Conservation (phyloP, 257 asterid species). For the Datura wrightii region DNA sequence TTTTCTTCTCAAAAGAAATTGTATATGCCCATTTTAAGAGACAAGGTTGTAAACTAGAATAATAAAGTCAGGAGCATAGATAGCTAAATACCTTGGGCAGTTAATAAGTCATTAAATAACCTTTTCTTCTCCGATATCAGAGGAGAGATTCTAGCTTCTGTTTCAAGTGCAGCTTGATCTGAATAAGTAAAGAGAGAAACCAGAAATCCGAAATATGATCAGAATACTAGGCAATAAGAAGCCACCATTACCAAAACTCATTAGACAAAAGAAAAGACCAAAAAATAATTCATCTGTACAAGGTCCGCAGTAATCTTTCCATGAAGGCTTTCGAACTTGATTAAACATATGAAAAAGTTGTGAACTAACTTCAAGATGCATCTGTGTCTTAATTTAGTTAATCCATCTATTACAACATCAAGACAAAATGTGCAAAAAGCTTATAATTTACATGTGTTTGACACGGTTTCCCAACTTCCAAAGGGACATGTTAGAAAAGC, state of each 20-base stretch:
- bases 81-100: slow-evolving; percentile 77
- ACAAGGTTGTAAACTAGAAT: not conserved
- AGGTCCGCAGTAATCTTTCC: slow-evolving; percentile 9
- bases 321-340: not conserved
- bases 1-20: slow-evolving; percentile 8
- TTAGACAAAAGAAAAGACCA: not conserved
- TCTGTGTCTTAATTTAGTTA: slow-evolving; percentile 2
- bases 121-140: slow-evolving; percentile 85
- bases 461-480: slow-evolving; percentile 1
- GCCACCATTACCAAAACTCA: slow-evolving; percentile 13
- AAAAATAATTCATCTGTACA: slow-evolving; percentile 2
- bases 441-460: slow-evolving; percentile 11
- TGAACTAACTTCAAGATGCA: slow-evolving; percentile 20
- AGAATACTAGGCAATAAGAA: slow-evolving; percentile 3
- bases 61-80: slow-evolving; percentile 31
- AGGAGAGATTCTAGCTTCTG: slow-evolving; percentile 93
- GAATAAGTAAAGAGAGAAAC: slow-evolving; percentile 31
- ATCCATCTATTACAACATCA: slow-evolving; percentile 13
- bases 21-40: not conserved
- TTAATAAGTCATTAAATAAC: slow-evolving; percentile 84
- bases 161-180: slow-evolving; percentile 94
- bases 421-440: slow-evolving; percentile 22
- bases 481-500: not conserved
- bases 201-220: slow-evolving; percentile 4
- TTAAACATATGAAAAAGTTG: not conserved